Percentiles rank a stretch among this genome's conserved stretches.
Conservation (phyloP, 2,329 filamentous ascomycete species). For the Chrysoporthe cubensis region DNA sequence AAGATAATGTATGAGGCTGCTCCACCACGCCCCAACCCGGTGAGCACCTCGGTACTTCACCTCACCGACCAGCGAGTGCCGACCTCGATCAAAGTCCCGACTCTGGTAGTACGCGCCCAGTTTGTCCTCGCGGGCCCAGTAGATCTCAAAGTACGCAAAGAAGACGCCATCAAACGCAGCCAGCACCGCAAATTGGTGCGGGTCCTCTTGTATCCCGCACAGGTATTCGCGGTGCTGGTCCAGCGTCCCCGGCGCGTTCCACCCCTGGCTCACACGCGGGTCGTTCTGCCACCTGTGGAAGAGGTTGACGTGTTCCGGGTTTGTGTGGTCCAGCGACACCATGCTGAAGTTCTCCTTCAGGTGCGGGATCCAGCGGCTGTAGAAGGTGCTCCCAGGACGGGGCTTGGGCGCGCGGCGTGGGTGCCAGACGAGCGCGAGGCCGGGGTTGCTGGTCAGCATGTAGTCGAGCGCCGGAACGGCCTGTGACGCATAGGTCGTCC, state of each 20-base stretch:
- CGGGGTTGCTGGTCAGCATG: conserved; percentile 45
- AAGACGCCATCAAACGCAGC: conserved; percentile 71
- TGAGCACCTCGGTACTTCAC: conserved; percentile 63
- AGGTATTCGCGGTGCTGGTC: conserved; percentile 77
- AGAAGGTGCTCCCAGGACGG: conserved; percentile 69
- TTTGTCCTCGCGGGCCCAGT: conserved; percentile 70
- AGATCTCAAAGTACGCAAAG: conserved; percentile 81
- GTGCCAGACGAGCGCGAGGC: conserved; percentile 55
- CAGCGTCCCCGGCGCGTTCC: conserved; percentile 78
- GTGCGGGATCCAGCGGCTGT: conserved; percentile 79
- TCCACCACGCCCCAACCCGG: conserved; percentile 65
- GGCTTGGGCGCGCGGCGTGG: conserved; percentile 75
- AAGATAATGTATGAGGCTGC: conserved; percentile 64
- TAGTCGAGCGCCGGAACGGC: conserved; percentile 55
- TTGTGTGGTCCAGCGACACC: conserved; percentile 69
- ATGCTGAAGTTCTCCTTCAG: conserved; percentile 78
- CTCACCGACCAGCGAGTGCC: conserved; percentile 62
- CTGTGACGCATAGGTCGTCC: conserved; percentile 44
- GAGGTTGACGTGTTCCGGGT: conserved; percentile 66
- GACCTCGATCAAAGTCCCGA: conserved; percentile 60
- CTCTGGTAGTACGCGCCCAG: conserved; percentile 61
- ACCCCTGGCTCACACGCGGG: conserved; percentile 76
- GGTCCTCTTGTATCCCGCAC: conserved; percentile 68
- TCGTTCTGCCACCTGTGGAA: conserved; percentile 87
- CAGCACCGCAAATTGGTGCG: conserved; percentile 71